Evolutionary conservation across 116 monocot genomes (phyloP).

Genomic region (Posidonia oceanica): DNA sequence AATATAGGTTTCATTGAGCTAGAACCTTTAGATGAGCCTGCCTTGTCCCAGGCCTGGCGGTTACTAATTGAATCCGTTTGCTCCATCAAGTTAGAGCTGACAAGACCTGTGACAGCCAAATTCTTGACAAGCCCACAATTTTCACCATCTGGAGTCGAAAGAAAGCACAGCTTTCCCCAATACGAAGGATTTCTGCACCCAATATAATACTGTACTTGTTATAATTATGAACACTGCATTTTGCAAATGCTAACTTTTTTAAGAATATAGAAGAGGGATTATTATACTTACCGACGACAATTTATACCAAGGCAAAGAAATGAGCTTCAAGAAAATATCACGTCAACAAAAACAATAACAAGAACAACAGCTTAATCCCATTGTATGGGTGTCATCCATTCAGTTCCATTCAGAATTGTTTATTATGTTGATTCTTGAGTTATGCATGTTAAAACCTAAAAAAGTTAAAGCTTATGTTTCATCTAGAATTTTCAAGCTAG

Average conservation of each 20-base stretch:
- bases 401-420: no score
- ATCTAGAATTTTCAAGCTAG: no score
- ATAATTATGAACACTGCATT: neutral
- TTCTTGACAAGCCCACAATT: conserved; percentile 95
- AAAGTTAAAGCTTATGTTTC: no score
- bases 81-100: conserved; percentile 47
- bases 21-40: conserved; percentile 1
- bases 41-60: neutral
- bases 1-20: conserved; percentile 16
- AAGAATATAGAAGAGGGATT: neutral
- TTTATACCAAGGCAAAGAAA: no score
- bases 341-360: no score
- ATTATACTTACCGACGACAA: no score
- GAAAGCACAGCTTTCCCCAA: conserved; percentile 85
- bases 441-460: neutral
- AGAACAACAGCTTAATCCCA: no score
- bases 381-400: no score
- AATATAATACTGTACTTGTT: neutral
- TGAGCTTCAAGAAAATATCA: no score
- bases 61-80: neutral
- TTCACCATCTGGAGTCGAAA: conserved; percentile 95
- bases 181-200: conserved; percentile 79
- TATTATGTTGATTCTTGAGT: neutral
- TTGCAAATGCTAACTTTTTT: neutral
- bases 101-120: conserved; percentile 60